phyloP scores from a whole-genome alignment of 768 basidiomycete genomes.

The Coprinopsis cinerea region DNA sequence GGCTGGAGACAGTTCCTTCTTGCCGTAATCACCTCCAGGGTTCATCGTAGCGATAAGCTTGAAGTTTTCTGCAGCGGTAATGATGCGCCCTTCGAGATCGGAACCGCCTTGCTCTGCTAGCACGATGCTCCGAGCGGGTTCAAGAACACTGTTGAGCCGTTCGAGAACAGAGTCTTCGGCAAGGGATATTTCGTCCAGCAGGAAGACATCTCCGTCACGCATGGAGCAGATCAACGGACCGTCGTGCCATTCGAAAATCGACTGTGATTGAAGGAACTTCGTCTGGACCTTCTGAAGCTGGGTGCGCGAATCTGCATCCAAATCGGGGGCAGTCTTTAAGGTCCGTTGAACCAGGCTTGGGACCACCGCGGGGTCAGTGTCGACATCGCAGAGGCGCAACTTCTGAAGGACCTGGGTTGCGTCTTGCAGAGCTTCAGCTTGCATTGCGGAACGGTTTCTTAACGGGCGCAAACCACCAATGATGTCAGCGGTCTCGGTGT shows the following conservation, averaged over 20 bases:
- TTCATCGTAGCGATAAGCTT: constrained; percentile 98
- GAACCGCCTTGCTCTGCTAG: constrained; percentile 89
- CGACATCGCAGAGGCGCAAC: constrained; percentile 28
- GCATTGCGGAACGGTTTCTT: constrained; percentile 60
- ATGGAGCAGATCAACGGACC: constrained; percentile 95
- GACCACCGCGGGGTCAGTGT: constrained; percentile 24
- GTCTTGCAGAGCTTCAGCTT: constrained; percentile 45
- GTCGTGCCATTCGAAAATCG: constrained; percentile 95
- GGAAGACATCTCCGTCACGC: constrained; percentile 75
- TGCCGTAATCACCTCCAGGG: constrained; percentile 97
- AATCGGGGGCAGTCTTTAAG: constrained; percentile 18
- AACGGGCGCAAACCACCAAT: constrained; percentile 90
- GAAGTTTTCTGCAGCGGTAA: constrained; percentile 66
- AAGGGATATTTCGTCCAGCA: constrained; percentile 94
- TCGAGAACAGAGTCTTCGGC: constrained; percentile 98
- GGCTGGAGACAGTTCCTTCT: constrained; percentile 97
- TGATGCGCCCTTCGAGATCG: constrained; percentile 56
- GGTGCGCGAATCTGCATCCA: constrained; percentile 25
- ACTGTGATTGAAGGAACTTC: constrained; percentile 46
- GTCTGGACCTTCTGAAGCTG: constrained; percentile 37
- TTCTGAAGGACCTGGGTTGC: constrained; percentile 34
- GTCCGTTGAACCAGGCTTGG: constrained; percentile 20
- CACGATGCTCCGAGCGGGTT: constrained; percentile 81
- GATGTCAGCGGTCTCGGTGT: constrained; percentile 95
- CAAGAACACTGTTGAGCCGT: constrained; percentile 94